Evolutionary conservation across 805 yeast species (phyloP), one percentile per base, ranked within the genome.

Genomic region (Sungouiella thailandica): DNA sequence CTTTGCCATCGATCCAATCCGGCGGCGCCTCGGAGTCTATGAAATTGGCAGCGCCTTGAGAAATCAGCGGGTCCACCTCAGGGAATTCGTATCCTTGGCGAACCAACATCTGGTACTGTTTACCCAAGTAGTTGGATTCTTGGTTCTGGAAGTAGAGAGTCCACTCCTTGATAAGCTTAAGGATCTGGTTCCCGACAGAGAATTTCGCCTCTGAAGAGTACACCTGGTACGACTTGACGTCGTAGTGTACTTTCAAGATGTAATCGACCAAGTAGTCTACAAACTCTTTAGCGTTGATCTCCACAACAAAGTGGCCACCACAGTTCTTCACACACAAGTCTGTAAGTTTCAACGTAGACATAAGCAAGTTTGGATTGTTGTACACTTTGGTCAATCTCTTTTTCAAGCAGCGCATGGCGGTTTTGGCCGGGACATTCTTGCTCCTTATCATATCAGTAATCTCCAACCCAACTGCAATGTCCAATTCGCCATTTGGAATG

Each of bases 1-100:
- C 86, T 48, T 87, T 95, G 8, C 89, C 83, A 52, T 93, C 98
- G 15, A 84, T 80, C 98, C 98, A 93, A 47, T 88, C 97, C 0
- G 98, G 97, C 2, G 98, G 97, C 4, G 89, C 89, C 41, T 78
- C 83, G 2, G 96, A 76, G 49, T 90, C 97, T 31, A 90, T 76
- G 55, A 89, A 77, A 13, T 62, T 62, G 20, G 68, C 56, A 31
- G 67, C 68, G 15, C 60, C 52, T 18, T 52, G 52, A 4, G 72
- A 66, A 15, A 45, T 40, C 17, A 39, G 44, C 17, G 39, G 34
- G 23, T 58, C 55, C 17, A 56, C 52, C 17, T 62, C 62, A 1
- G 95, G 95, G 50, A 89, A 87, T 34, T 68, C 63, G 45, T 75
- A 76, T 1, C 81, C 89, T 37, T 82, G 83, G 25, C 62, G 57